Base-by-base conservation (phyloP, 1,284 basidiomycete species). In the Malassezia japonica region DNA sequence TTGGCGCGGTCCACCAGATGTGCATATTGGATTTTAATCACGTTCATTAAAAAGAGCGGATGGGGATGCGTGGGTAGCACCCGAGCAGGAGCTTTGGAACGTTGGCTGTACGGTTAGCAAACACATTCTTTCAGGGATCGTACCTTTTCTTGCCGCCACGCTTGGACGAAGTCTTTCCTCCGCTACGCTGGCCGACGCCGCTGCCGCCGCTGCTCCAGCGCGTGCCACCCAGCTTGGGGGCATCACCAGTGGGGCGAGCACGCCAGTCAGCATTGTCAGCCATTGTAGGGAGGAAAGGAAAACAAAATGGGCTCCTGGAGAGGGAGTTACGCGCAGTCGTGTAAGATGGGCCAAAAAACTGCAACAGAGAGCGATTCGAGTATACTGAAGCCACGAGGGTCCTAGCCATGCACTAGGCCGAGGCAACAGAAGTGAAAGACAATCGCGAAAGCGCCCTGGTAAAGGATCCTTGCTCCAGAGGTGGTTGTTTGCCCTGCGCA, bases 1-100 rank as follows among this genome's bases (percentile, higher is more conserved):
- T 52, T 56, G 18, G 70, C 85, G 84, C 62, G 81, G 78, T 63
- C 82, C 74, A 56, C 75, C 75, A 46, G 87, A 81, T 7, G 92
- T 76, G 16, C 81, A 66, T 0, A 79, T 24, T 39, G 27, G 18
- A 40, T 40, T 8, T 23, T 13, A 15, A 40, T 25, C 23, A 40
- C 28, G n/a, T 40, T 28, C 23, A 24, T 25, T 6, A 34, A n/a
- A 13, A 43, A 25, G n/a, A 33, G n/a, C 8, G 41, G 28, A 23
- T 43, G 29, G 3, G 41, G 21, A 18, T 23, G 41, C n/a, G 29
- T 43, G 4, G 33, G 29, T 2, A 43, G 27, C 2, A 23, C n/a
- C 27, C 25, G 33, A 13, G 29, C 13, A 28, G 23, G 23, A 13
- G 18, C n/a, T 6, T 35, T 37, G 18, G 23, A 36, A 8, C 27